Evolutionary conservation across 768 basidiomycete genomes (phyloP), one percentile per base, ranked within the genome.

Genomic region (Lactarius akahatsu): DNA sequence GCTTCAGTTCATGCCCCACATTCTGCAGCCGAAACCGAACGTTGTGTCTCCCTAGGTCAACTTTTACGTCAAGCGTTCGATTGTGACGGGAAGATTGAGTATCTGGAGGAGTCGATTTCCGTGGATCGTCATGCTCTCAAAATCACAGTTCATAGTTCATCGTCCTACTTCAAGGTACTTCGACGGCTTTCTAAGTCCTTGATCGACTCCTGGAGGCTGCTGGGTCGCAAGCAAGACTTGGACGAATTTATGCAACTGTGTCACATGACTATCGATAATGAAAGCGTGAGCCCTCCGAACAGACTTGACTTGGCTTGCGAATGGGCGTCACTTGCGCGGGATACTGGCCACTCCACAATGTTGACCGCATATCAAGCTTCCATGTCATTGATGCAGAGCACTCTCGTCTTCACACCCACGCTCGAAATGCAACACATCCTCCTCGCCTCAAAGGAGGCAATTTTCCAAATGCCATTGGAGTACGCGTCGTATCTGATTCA

Each of bases 401-500:
- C 16, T 11, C 50, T 62, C 8, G 9, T 16, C 4, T 62, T 23
- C 34, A 28, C 36, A 3, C 61, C 61, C 6, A 62, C 36, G 2
- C 34, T 62, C 28, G 36, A 62, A 30, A 41, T 10, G 23, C 61
- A 62, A 7, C 61, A 62, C 20, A 7, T 0, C 1, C 38, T 23
- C 18, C 38, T 52, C 4, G 52, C 47, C 4, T 10, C 36, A 9
- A 40, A 26, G 38, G 32, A 23, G 26, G 26, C n/a, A 4, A 1
- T 28, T 36, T 10, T 26, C 15, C 50, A 18, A 28, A 54, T 62
- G 38, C 61, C 52, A 4, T 54, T 40, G 18, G 34, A 55, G 9
- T 55, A 62, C 28, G 61, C 61, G 15, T 62, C 61, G 23, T 55
- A 62, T 28, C 52, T 30, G 9, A 30, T 62, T 43, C 11, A 54